A percentile compares a stretch with the other conserved stretches of the same genome.
phyloP scores from a whole-genome alignment of 2,329 filamentous ascomycete species.

The Pseudogymnoascus destructans region DNA sequence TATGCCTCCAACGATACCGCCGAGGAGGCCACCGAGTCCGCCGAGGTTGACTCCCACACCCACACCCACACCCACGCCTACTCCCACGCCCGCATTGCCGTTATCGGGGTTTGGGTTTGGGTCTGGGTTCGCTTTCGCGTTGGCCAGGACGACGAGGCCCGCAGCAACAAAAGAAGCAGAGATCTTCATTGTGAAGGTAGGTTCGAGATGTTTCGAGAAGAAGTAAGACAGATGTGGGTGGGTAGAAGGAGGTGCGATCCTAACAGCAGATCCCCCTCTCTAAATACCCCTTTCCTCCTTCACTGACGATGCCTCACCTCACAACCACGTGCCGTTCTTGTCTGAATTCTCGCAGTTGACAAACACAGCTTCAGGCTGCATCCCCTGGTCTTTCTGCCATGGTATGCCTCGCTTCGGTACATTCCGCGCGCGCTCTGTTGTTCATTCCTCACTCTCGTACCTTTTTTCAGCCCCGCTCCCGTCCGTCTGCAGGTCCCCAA shows the following conservation, averaged over 20 bases:
- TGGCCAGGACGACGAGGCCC: neutral
- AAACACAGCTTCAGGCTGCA: neutral
- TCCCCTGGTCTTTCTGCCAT: neutral
- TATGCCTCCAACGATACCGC: neutral
- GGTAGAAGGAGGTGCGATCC: neutral
- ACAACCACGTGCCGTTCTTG: neutral
- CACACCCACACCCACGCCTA: neutral
- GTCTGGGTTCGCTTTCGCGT: neutral
- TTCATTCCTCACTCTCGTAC: neutral
- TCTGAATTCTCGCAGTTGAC: neutral
- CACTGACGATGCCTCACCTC: neutral
- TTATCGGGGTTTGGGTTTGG: neutral
- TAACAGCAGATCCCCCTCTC: slow-evolving; percentile 3
- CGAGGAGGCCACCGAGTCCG: neutral
- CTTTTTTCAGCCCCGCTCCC: neutral
- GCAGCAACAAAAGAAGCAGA: neutral
- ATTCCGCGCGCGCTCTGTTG: neutral
- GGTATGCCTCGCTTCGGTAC: neutral
- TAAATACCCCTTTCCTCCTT: neutral
- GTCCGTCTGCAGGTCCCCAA: slow-evolving; percentile 1
- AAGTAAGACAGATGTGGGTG: neutral
- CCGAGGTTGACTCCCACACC: neutral
- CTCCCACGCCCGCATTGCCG: neutral
- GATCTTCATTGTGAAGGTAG: slow-evolving; percentile 6
- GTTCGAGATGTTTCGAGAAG: neutral